Evolutionary conservation across 257 asterid genomes (phyloP).

Genomic region (Solanum bulbocastanum): DNA sequence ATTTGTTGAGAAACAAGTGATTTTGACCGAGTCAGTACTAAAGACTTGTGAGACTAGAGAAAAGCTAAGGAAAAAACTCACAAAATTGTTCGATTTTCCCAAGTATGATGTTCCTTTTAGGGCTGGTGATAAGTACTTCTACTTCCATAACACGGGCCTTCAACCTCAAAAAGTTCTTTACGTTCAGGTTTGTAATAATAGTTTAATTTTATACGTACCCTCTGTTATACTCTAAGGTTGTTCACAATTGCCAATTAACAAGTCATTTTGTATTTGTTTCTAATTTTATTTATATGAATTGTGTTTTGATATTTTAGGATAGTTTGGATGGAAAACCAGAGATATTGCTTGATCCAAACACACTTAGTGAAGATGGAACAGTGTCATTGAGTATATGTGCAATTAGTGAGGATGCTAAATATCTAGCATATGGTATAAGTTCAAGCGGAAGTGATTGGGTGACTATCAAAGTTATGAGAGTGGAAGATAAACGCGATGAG

Average conservation of each 20-base stretch:
- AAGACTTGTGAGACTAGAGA: constrained; percentile 62
- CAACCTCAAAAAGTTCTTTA: constrained; percentile 88
- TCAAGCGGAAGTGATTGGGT: constrained; percentile 98
- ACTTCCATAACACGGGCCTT: constrained; percentile 80
- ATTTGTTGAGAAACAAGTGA: constrained; percentile 67
- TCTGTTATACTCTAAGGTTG: background rate
- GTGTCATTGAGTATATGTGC: constrained; percentile 47
- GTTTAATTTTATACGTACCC: background rate
- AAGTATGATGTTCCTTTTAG: constrained; percentile 77
- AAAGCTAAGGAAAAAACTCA: constrained; percentile 54
- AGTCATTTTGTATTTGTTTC: background rate
- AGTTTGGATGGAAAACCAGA: constrained; percentile 66
- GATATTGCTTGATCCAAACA: constrained; percentile 85
- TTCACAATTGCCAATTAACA: background rate
- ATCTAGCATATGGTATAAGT: constrained; percentile 75
- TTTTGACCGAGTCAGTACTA: constrained; percentile 66
- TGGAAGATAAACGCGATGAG: constrained; percentile 50
- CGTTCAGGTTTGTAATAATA: constrained; percentile 46
- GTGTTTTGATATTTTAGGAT: constrained; percentile 30
- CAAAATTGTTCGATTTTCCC: constrained; percentile 62
- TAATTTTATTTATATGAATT: background rate
- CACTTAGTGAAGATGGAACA: constrained; percentile 78
- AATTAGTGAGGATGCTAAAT: constrained; percentile 80
- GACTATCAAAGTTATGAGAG: constrained; percentile 60
- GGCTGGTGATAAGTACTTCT: constrained; percentile 74